A percentile compares a stretch with the other conserved stretches of the same genome.
These are phyloP conservation scores for Candida khao-thaluensis DNA, from an alignment of 805 yeast species.

Conservation along the genomic window DNA sequence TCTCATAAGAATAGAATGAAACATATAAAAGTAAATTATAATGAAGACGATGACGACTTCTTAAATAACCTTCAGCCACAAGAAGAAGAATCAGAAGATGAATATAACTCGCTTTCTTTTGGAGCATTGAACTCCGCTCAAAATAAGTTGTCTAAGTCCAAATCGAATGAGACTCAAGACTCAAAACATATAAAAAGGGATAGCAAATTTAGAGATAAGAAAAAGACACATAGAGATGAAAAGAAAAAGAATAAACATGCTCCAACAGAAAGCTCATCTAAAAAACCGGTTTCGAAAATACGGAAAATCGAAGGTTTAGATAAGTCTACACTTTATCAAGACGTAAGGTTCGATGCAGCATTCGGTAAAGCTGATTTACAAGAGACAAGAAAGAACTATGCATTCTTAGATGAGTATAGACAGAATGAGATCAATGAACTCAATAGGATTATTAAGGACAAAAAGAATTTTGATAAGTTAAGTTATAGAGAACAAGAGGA, in stretches of 20 bases:
- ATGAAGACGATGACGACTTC: slow-evolving; percentile 9
- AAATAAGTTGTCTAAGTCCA: slow-evolving; percentile 32
- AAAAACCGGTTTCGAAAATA: slow-evolving; percentile 63
- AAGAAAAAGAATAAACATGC: slow-evolving; percentile 68
- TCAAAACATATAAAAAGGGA: background rate
- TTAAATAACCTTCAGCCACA: background rate
- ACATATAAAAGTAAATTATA: slow-evolving; percentile 4
- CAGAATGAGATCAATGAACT: slow-evolving; percentile 66
- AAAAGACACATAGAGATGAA: slow-evolving; percentile 16
- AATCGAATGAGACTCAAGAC: background rate
- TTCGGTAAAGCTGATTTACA: slow-evolving; percentile 77
- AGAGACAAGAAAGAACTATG: slow-evolving; percentile 71
- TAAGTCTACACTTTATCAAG: slow-evolving; percentile 56
- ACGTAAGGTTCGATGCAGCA: slow-evolving; percentile 88
- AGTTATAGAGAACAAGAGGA: slow-evolving; percentile 48
- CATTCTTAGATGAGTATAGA: slow-evolving; percentile 84
- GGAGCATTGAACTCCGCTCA: slow-evolving; percentile 65
- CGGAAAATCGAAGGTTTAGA: slow-evolving; percentile 74
- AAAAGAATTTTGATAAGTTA: slow-evolving; percentile 40
- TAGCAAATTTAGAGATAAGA: slow-evolving; percentile 6
- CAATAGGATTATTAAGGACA: slow-evolving; percentile 55
- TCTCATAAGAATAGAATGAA: slow-evolving; percentile 5
- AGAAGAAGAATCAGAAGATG: slow-evolving; percentile 38
- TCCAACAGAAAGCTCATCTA: slow-evolving; percentile 77
- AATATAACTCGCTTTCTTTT: slow-evolving; percentile 55